These are phyloP conservation scores for Vaccinium macrocarpon DNA, from an alignment of 148 eudicot species.

Conservation along the genomic window DNA sequence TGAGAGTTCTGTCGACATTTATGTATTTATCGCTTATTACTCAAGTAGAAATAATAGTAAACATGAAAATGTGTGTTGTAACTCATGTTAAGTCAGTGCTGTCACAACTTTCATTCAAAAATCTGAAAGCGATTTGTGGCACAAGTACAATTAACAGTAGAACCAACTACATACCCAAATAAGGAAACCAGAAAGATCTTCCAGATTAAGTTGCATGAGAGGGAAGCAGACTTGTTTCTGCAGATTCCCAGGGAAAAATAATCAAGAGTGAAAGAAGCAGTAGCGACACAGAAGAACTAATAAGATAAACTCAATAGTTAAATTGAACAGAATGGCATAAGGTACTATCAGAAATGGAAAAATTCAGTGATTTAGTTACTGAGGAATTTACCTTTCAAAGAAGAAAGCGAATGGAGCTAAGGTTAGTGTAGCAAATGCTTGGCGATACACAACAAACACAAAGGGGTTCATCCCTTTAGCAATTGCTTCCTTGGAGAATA, in stretches of 20 bases:
- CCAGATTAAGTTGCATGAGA: background rate
- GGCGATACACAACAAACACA: constrained; percentile 37
- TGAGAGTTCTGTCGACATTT: too few relatives aligned
- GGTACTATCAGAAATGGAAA: background rate
- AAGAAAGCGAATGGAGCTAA: constrained; percentile 41
- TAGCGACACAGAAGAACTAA: background rate
- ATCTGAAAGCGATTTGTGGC: too few relatives aligned
- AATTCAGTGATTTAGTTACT: too few relatives aligned
- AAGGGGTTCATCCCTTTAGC: constrained; percentile 33
- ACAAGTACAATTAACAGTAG: too few relatives aligned
- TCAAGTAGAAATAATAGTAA: too few relatives aligned
- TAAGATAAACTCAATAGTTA: background rate
- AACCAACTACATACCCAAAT: background rate
- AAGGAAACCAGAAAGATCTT: constrained; percentile 11
- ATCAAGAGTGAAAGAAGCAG: background rate
- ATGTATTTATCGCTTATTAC: too few relatives aligned
- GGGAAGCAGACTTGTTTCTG: background rate
- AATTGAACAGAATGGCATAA: too few relatives aligned
- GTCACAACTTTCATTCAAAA: too few relatives aligned
- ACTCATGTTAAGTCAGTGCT: too few relatives aligned
- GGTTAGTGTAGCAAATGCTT: constrained; percentile 29
- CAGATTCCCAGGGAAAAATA: background rate
- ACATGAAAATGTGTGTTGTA: too few relatives aligned
- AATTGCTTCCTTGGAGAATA: constrained; percentile 36
- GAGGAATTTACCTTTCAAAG: constrained; percentile 25